phyloP scores from a whole-genome alignment of 2,329 filamentous ascomycete species.

The Claviceps fusiformis region DNA sequence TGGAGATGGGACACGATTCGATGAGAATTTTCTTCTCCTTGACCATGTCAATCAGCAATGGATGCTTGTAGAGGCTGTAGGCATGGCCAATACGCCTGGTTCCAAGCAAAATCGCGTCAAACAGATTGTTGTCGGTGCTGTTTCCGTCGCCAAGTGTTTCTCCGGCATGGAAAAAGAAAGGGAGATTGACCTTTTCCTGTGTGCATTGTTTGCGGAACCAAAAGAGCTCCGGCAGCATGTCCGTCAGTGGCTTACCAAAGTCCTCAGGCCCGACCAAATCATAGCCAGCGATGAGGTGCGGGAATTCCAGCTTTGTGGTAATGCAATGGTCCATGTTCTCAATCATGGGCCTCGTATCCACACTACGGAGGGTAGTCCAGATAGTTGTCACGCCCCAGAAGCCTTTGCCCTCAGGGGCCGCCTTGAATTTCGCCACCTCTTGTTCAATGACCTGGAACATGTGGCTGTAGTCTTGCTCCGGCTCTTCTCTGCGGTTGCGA shows the following conservation, averaged over 20 bases:
- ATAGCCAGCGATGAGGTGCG: conserved; percentile 71
- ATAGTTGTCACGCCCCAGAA: conserved; percentile 84
- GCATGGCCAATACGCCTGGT: conserved; percentile 83
- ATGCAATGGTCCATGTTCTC: conserved; percentile 84
- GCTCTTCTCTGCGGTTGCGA: conserved; percentile 46
- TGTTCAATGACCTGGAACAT: conserved; percentile 65
- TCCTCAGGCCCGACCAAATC: conserved; percentile 88
- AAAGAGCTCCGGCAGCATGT: conserved; percentile 73
- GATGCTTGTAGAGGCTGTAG: conserved; percentile 83
- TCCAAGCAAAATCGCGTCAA: conserved; percentile 76
- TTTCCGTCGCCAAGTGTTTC: conserved; percentile 69
- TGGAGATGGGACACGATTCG: conserved; percentile 83
- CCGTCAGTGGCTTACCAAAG: conserved; percentile 57
- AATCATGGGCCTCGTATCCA: conserved; percentile 51
- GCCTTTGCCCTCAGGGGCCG: conserved; percentile 50
- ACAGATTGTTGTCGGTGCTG: conserved; percentile 66
- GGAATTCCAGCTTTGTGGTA: conserved; percentile 62
- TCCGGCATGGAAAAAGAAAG: conserved; percentile 93
- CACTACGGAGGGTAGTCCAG: conserved; percentile 61
- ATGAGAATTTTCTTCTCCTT: conserved; percentile 79
- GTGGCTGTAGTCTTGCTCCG: conserved; percentile 53
- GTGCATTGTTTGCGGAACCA: conserved; percentile 86
- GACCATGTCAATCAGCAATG: conserved; percentile 74
- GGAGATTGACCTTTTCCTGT: conserved; percentile 64
- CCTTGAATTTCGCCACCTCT: conserved; percentile 64